These are phyloP conservation scores for Kuraishia floccosa DNA, from an alignment of 805 yeast species.

Conservation along the genomic window DNA sequence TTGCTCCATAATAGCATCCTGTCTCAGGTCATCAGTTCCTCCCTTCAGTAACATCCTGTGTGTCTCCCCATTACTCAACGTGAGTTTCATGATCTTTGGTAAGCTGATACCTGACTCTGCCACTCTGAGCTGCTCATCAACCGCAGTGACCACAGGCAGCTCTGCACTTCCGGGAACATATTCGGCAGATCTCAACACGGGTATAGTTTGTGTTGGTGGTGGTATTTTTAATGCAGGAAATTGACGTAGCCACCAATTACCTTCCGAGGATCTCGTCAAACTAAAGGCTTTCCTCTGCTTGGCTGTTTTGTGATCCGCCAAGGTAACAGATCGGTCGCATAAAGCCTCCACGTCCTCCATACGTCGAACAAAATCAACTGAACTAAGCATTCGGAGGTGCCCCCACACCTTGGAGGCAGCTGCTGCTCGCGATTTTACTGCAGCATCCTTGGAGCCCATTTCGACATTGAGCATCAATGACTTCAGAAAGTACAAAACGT, in stretches of 20 bases:
- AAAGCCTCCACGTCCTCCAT: too few species aligned
- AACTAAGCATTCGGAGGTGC: too few species aligned
- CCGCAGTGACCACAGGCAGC: constrained; percentile 23
- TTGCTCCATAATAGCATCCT: constrained; percentile 96
- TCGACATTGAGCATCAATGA: constrained; percentile 38
- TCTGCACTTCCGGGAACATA: constrained; percentile 17
- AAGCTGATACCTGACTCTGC: constrained; percentile 79
- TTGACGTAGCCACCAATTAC: constrained; percentile 45
- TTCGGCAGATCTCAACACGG: constrained; percentile 27
- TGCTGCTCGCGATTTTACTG: constrained; percentile 30
- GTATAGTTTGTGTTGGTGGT: constrained; percentile 48
- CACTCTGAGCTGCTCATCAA: constrained; percentile 37
- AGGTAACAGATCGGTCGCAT: too few species aligned
- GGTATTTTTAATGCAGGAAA: constrained; percentile 43
- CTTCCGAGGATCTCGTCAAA: background rate
- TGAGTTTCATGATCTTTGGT: constrained; percentile 66
- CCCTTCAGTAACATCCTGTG: constrained; percentile 66
- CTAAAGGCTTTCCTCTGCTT: constrained; percentile 29
- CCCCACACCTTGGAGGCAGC: constrained; percentile 42
- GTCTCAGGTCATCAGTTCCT: constrained; percentile 85
- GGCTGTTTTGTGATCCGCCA: too few species aligned
- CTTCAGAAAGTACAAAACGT: constrained; percentile 50
- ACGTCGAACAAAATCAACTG: too few species aligned
- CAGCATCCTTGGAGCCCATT: constrained; percentile 22
- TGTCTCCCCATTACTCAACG: constrained; percentile 42